These are phyloP conservation scores for Psilocybe cubensis DNA, from an alignment of 768 basidiomycete genomes.

Conservation along the genomic window DNA sequence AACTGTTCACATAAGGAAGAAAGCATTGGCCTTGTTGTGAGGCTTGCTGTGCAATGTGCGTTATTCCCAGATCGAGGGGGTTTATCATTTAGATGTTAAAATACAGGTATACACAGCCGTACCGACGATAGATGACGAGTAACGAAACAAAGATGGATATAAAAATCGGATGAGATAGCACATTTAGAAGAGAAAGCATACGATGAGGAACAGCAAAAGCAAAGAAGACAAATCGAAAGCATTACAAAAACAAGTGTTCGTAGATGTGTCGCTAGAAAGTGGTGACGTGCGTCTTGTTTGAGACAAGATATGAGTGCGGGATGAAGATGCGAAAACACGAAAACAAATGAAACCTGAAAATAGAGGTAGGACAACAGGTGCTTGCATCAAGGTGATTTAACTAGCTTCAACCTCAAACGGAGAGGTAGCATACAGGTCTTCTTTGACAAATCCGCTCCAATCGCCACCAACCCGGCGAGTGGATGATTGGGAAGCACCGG, in stretches of 20 bases:
- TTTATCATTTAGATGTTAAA: not conserved
- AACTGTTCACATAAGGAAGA: not conserved
- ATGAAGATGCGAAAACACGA: not conserved
- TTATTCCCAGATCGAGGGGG: not conserved
- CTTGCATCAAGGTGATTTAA: not conserved
- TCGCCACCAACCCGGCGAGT: constrained; percentile 58
- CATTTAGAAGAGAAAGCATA: constrained; percentile 33
- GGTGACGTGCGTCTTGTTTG: not conserved
- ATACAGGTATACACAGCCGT: constrained; percentile 6
- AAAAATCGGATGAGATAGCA: constrained; percentile 11
- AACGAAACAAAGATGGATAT: constrained; percentile 63
- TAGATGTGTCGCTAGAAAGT: not conserved
- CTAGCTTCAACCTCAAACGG: not conserved
- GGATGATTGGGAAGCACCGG: constrained; percentile 53
- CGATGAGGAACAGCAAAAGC: constrained; percentile 51
- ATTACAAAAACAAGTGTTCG: not conserved
- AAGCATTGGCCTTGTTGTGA: not conserved
- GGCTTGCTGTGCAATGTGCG: not conserved
- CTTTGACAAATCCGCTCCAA: constrained; percentile 25
- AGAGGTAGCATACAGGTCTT: not conserved
- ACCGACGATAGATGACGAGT: constrained; percentile 23
- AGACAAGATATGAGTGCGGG: not conserved
- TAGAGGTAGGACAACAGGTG: not conserved
- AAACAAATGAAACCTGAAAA: not conserved
- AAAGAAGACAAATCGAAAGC: constrained; percentile 6